phyloP scores from a whole-genome alignment of 2,329 filamentous ascomycete species.

The Mollisia scopiformis region DNA sequence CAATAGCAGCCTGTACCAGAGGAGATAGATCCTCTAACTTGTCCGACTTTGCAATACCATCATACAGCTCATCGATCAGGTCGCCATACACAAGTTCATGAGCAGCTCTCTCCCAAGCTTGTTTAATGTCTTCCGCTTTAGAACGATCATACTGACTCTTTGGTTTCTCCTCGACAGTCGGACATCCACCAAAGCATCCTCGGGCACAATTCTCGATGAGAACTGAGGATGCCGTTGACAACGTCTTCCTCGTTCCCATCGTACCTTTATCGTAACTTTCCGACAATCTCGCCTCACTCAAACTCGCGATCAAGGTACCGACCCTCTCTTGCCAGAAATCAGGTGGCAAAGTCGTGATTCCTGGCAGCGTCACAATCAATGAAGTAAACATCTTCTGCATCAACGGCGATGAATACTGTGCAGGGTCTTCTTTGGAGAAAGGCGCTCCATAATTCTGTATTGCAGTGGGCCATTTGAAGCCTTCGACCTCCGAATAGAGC shows the following conservation, averaged over 20 bases:
- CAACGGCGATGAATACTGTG: neutral
- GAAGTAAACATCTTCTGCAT: neutral
- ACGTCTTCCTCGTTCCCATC: neutral
- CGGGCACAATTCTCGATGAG: slow-evolving; percentile 15
- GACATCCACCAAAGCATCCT: slow-evolving; percentile 33
- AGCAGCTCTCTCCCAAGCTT: slow-evolving; percentile 69
- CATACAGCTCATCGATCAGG: slow-evolving; percentile 66
- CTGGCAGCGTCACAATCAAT: neutral
- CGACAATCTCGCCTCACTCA: neutral
- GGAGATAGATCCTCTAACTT: slow-evolving; percentile 67
- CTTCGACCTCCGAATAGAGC: slow-evolving; percentile 69
- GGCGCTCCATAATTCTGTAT: slow-evolving; percentile 73
- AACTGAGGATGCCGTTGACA: slow-evolving; percentile 9
- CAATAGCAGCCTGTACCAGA: slow-evolving; percentile 64
- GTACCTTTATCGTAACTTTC: slow-evolving; percentile 2
- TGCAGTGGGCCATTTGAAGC: slow-evolving; percentile 67
- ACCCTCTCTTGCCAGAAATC: neutral
- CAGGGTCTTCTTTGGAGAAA: slow-evolving; percentile 45
- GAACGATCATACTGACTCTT: slow-evolving; percentile 56
- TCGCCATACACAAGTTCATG: slow-evolving; percentile 70
- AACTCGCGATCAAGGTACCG: neutral
- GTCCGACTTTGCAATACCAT: slow-evolving; percentile 60
- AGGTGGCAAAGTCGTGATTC: neutral
- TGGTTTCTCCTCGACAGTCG: slow-evolving; percentile 24
- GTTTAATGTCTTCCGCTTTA: slow-evolving; percentile 61